Evolutionary conservation across 2,329 filamentous ascomycete genomes (phyloP).

Genomic region (Trichocomaceae sp.): DNA sequence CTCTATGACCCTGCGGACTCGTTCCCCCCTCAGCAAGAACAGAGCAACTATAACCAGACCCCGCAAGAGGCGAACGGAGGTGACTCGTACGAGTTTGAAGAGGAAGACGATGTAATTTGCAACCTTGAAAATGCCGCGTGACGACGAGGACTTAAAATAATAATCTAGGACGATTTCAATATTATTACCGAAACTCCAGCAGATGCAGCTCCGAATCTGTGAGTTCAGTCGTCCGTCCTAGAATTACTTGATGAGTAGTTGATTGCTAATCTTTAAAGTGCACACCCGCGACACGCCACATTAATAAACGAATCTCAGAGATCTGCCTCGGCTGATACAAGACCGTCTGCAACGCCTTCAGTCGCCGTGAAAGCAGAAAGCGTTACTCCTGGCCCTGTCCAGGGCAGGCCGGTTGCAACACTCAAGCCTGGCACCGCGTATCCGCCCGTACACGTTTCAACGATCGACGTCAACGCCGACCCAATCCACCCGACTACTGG

Average conservation of each 20-base stretch:
- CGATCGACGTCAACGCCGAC: conserved; percentile 74
- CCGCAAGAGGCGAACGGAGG: conserved; percentile 31
- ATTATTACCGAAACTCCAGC: conserved; percentile 44
- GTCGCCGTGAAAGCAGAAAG: conserved; percentile 27
- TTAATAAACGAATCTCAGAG: conserved; percentile 31
- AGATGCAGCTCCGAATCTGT: conserved; percentile 35
- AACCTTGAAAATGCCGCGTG: background rate
- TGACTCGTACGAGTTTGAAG: conserved; percentile 37
- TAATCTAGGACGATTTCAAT: conserved; percentile 43
- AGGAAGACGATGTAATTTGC: conserved; percentile 25
- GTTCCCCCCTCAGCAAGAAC: conserved; percentile 25
- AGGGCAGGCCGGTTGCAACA: conserved; percentile 30
- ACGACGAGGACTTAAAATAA: too few relatives aligned
- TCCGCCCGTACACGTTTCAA: conserved; percentile 66
- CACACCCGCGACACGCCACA: conserved; percentile 33
- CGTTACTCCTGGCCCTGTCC: conserved; percentile 25
- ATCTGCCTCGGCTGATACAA: conserved; percentile 29
- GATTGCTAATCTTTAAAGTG: conserved; percentile 24
- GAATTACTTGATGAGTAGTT: conserved; percentile 12
- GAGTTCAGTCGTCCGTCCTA: conserved; percentile 17
- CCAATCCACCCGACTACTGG: conserved; percentile 66
- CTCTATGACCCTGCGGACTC: conserved; percentile 39
- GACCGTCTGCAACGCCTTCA: conserved; percentile 30
- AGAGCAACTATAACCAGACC: conserved; percentile 24
- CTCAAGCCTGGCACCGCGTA: conserved; percentile 57